Evolutionary conservation across 257 asterid genomes (phyloP).

Genomic region (Linderniella brevidens): DNA sequence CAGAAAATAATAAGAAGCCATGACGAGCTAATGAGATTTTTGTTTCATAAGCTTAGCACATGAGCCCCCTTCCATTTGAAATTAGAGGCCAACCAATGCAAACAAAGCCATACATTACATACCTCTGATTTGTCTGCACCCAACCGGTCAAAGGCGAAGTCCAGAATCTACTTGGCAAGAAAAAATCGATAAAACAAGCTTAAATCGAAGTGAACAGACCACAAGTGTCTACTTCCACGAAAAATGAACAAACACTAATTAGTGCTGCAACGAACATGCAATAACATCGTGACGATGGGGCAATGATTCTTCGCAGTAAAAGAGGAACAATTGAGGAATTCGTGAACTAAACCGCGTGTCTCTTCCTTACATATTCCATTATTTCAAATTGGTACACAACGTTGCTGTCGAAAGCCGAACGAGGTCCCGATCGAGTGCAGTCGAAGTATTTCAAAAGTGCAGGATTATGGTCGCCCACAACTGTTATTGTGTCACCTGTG

Average conservation of each 20-base stretch:
- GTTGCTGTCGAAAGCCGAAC: slow-evolving; percentile 90
- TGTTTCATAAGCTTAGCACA: neutral
- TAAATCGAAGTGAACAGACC: neutral
- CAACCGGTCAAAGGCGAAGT: slow-evolving; percentile 89
- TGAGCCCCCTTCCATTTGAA: slow-evolving; percentile 1
- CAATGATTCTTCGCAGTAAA: too few species aligned
- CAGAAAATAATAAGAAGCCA: slow-evolving; percentile 3
- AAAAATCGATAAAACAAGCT: slow-evolving; percentile 6
- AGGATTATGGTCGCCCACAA: slow-evolving; percentile 92
- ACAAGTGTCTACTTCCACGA: neutral
- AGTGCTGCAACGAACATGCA: too few species aligned
- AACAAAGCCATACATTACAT: slow-evolving; percentile 13
- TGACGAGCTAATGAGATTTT: neutral
- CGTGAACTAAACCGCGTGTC: slow-evolving; percentile 9
- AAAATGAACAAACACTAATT: too few species aligned
- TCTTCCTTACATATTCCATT: slow-evolving; percentile 88
- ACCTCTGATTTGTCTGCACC: slow-evolving; percentile 97
- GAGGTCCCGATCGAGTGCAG: slow-evolving; percentile 98
- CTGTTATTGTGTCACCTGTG: slow-evolving; percentile 94
- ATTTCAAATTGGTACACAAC: slow-evolving; percentile 95
- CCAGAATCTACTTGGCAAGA: slow-evolving; percentile 57
- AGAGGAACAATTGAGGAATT: too few species aligned
- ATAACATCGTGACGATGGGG: too few species aligned
- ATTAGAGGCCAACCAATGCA: slow-evolving; percentile 9
- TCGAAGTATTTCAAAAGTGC: slow-evolving; percentile 72